These are phyloP conservation scores for Penicillium pancosmium DNA, from an alignment of 495 filamentous ascomycete genomes.

Conservation along the genomic window DNA sequence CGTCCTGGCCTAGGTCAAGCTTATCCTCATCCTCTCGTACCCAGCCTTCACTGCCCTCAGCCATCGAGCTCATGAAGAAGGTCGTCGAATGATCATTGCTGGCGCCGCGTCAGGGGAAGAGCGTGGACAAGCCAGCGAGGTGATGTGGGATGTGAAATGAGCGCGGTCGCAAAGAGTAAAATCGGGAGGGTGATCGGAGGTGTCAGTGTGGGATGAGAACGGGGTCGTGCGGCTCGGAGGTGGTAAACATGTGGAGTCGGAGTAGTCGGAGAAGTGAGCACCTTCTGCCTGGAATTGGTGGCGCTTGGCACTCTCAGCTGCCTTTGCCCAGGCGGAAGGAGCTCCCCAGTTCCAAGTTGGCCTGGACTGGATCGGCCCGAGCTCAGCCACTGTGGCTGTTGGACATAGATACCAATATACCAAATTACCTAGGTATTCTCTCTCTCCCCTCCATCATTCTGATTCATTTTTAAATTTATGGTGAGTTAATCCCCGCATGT, in stretches of 20 bases:
- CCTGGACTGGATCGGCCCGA: slow-evolving; percentile 29
- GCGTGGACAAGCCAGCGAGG: slow-evolving; percentile 17
- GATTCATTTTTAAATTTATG: too few relatives aligned
- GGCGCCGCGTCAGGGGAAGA: slow-evolving; percentile 17
- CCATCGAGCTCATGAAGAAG: slow-evolving; percentile 54
- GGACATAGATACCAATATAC: too few relatives aligned
- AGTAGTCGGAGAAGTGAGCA: slow-evolving; percentile 18
- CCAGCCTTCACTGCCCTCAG: slow-evolving; percentile 49
- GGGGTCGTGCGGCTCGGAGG: slow-evolving; percentile 25
- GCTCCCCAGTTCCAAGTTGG: slow-evolving; percentile 21
- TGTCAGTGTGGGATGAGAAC: not conserved
- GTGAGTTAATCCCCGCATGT: too few relatives aligned
- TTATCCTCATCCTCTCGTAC: slow-evolving; percentile 53
- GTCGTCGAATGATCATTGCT: slow-evolving; percentile 50
- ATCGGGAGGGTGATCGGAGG: not conserved
- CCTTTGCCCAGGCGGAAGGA: slow-evolving; percentile 11
- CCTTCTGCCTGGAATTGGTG: not conserved
- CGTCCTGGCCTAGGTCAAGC: slow-evolving; percentile 48
- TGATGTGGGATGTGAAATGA: not conserved
- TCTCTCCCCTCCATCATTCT: too few relatives aligned
- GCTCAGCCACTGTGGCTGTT: slow-evolving; percentile 27
- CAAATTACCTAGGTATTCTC: too few relatives aligned
- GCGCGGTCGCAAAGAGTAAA: not conserved
- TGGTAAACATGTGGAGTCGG: slow-evolving; percentile 33
- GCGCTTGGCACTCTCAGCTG: too few relatives aligned